Evolutionary conservation across 208 protist species (phyloP).

Genomic region (Leishmania lainsoni): DNA sequence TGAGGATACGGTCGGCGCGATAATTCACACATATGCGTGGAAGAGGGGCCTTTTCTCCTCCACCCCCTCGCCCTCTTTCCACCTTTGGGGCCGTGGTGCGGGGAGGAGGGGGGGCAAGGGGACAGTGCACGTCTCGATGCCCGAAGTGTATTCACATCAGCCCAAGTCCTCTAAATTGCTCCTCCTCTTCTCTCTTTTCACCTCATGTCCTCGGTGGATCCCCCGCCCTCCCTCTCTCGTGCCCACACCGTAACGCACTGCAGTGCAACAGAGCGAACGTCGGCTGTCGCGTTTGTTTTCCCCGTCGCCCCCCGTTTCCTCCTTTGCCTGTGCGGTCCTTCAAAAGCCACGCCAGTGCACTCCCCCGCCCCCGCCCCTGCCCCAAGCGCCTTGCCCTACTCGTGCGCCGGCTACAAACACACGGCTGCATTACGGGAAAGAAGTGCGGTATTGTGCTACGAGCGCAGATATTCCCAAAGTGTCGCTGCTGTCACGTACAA

Average conservation of each 20-base stretch:
- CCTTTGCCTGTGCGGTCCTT: neutral
- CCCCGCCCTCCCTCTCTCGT: neutral
- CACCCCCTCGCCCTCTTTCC: no score
- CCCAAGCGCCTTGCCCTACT: neutral
- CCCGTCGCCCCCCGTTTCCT: neutral
- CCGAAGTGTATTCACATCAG: neutral
- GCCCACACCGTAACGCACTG: neutral
- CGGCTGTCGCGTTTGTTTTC: neutral
- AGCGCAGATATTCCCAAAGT: neutral
- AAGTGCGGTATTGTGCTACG: neutral
- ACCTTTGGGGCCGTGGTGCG: neutral
- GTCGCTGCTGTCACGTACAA: neutral
- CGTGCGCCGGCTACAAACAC: neutral
- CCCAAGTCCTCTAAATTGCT: neutral
- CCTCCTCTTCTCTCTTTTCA: neutral
- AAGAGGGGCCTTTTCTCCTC: neutral
- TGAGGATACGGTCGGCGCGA: neutral
- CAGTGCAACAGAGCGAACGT: slow-evolving; percentile 9
- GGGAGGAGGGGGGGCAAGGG: neutral
- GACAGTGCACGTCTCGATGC: neutral
- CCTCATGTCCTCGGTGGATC: neutral
- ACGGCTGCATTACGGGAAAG: neutral
- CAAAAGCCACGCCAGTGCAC: no score
- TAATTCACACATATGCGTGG: neutral
- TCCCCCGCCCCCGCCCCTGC: neutral